Conservation (phyloP, 2,329 filamentous ascomycete species). For the Sclerotinia glacialis region DNA sequence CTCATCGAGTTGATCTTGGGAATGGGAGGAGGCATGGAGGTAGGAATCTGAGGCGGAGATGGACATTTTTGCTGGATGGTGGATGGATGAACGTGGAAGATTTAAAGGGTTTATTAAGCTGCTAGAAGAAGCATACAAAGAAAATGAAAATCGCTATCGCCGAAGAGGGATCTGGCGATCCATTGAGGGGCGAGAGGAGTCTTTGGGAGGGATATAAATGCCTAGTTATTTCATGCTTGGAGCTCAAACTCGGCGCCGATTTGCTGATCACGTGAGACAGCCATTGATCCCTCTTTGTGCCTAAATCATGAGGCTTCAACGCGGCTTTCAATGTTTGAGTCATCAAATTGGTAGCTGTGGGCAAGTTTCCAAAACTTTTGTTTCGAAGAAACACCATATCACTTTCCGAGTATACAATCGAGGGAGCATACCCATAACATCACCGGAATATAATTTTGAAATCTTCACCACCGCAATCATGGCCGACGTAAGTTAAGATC, state of each 20-base stretch:
- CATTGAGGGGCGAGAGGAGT: constrained; percentile 13
- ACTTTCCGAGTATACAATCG: not conserved
- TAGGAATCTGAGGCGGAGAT: constrained; percentile 26
- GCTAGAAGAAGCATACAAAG: not conserved
- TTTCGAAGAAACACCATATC: constrained; percentile 6
- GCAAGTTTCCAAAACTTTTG: not conserved
- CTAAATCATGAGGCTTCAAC: not conserved
- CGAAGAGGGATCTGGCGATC: constrained; percentile 9
- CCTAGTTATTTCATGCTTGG: not conserved
- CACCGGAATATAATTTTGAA: not conserved
- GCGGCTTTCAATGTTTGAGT: constrained; percentile 4
- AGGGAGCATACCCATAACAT: not conserved
- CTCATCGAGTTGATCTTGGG: constrained; percentile 44
- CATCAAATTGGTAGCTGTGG: constrained; percentile 1
- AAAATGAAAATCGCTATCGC: constrained; percentile 13
- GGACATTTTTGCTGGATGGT: constrained; percentile 22
- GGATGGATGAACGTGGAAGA: not conserved
- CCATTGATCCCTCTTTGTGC: not conserved
- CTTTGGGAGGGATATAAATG: not conserved
- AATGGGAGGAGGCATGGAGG: constrained; percentile 45
- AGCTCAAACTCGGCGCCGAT: constrained; percentile 1
- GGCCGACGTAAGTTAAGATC: constrained; percentile 19
- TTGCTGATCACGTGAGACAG: not conserved
- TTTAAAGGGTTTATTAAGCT: not conserved
- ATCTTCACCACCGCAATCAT: constrained; percentile 18